Conservation (phyloP, 1,284 basidiomycete genomes). For the Thelephora terrestris region DNA sequence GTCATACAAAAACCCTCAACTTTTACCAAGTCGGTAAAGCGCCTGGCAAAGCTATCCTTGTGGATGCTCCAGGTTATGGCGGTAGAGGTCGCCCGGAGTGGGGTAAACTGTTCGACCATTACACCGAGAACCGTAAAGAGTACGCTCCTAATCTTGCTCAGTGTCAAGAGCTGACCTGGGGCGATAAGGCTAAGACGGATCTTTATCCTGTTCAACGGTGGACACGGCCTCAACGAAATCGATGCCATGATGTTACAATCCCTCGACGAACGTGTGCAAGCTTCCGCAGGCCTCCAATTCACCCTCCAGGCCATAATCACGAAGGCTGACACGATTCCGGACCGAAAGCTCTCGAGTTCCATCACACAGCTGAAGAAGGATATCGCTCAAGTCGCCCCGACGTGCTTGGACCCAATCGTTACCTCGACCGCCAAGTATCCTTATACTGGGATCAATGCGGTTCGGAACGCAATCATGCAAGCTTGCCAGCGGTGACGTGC, state of each 20-base stretch:
- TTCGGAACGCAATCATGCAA: constrained; percentile 45
- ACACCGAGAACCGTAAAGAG: constrained; percentile 49
- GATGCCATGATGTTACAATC: constrained; percentile 53
- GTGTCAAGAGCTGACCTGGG: not conserved
- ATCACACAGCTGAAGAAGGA: constrained; percentile 24
- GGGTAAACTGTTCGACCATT: constrained; percentile 58
- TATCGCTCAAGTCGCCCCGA: constrained; percentile 44
- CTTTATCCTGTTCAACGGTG: constrained; percentile 59
- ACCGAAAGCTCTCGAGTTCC: constrained; percentile 20
- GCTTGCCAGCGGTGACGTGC: constrained; percentile 30
- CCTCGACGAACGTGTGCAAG: constrained; percentile 32
- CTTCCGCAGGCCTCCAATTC: constrained; percentile 31
- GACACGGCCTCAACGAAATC: constrained; percentile 44
- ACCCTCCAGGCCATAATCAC: constrained; percentile 64
- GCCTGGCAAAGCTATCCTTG: constrained; percentile 50
- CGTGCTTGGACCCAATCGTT: constrained; percentile 53
- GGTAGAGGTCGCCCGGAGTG: constrained; percentile 61
- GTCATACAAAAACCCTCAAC: constrained; percentile 57
- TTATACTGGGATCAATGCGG: constrained; percentile 43
- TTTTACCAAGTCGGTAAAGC: constrained; percentile 54
- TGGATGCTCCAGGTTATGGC: constrained; percentile 73
- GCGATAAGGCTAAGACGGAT: constrained; percentile 48
- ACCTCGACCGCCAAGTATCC: constrained; percentile 39
- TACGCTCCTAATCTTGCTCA: constrained; percentile 23
- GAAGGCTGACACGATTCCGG: constrained; percentile 47